Evolutionary conservation across 2,329 filamentous ascomycete genomes (phyloP).

Genomic region (Stromatinia cepivora): DNA sequence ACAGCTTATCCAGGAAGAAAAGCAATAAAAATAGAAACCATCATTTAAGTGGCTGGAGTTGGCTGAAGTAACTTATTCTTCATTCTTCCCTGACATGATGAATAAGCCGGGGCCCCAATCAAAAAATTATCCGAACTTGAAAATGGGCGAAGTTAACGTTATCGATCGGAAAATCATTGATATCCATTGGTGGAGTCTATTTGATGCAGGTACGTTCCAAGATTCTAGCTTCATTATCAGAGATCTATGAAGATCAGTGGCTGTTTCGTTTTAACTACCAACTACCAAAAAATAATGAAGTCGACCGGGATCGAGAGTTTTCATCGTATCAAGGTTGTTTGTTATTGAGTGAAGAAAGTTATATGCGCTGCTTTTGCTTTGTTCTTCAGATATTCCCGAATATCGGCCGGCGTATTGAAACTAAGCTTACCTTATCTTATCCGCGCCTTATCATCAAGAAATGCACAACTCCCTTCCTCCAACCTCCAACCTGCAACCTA

Average conservation of each 20-base stretch:
- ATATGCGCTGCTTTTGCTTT: not conserved
- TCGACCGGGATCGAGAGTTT: not conserved
- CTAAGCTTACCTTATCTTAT: not conserved
- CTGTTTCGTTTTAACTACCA: not conserved
- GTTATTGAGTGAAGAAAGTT: not conserved
- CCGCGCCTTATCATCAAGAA: not conserved
- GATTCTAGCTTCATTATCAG: not conserved
- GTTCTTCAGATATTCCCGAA: constrained; percentile 3
- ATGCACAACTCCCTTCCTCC: not conserved
- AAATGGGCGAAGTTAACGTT: not conserved
- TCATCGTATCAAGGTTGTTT: not conserved
- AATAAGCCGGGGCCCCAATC: not conserved
- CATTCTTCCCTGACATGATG: not conserved
- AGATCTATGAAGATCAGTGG: not conserved
- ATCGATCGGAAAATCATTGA: constrained; percentile 11
- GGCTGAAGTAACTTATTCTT: not conserved
- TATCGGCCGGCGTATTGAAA: not conserved
- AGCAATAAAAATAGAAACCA: not conserved
- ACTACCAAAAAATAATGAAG: not conserved
- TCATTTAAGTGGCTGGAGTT: not conserved
- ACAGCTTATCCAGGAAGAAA: not conserved
- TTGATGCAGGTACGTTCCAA: constrained; percentile 14
- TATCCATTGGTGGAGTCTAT: constrained; percentile 10
- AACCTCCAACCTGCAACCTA: not conserved
- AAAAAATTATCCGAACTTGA: not conserved